These are phyloP conservation scores for Gymnopilus dilepis DNA, from an alignment of 768 basidiomycete species.

Conservation along the genomic window DNA sequence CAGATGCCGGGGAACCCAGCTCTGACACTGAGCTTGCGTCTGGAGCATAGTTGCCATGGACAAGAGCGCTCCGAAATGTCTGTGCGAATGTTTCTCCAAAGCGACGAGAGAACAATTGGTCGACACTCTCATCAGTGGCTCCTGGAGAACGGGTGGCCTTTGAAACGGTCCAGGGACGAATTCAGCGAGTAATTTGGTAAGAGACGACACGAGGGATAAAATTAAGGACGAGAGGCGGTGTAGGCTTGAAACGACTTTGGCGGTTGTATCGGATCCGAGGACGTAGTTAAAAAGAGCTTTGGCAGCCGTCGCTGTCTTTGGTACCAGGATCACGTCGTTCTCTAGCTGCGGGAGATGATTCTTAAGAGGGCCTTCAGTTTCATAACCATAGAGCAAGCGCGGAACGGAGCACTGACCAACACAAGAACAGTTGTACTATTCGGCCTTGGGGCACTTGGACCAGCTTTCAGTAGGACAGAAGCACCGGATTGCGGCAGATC, in stretches of 20 bases:
- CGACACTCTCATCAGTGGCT: slow-evolving; percentile 78
- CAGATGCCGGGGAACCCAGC: slow-evolving; percentile 79
- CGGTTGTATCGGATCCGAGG: slow-evolving; percentile 32
- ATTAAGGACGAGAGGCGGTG: slow-evolving; percentile 50
- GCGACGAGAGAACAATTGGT: slow-evolving; percentile 74
- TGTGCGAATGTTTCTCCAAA: slow-evolving; percentile 78
- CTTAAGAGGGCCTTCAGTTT: slow-evolving; percentile 45
- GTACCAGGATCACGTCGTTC: slow-evolving; percentile 66
- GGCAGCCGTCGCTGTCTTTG: slow-evolving; percentile 72
- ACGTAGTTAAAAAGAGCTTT: slow-evolving; percentile 76
- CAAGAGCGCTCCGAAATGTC: slow-evolving; percentile 76
- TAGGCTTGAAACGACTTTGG: slow-evolving; percentile 50
- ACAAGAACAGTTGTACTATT: slow-evolving; percentile 76
- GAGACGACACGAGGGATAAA: slow-evolving; percentile 42
- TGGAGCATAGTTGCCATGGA: slow-evolving; percentile 93
- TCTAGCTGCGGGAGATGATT: slow-evolving; percentile 74
- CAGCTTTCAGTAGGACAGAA: slow-evolving; percentile 75
- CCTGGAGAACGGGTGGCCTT: slow-evolving; percentile 43
- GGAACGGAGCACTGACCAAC: slow-evolving; percentile 56
- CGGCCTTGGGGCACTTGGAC: slow-evolving; percentile 86
- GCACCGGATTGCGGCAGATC: slow-evolving; percentile 33
- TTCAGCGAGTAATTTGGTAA: slow-evolving; percentile 53
- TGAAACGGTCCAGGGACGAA: slow-evolving; percentile 64
- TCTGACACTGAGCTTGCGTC: slow-evolving; percentile 76
- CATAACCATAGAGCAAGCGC: not conserved